Evolutionary conservation across 164 flowering plant genomes (phyloP), one percentile per base, ranked within the genome.

Genomic region (Umbellularia californica): DNA sequence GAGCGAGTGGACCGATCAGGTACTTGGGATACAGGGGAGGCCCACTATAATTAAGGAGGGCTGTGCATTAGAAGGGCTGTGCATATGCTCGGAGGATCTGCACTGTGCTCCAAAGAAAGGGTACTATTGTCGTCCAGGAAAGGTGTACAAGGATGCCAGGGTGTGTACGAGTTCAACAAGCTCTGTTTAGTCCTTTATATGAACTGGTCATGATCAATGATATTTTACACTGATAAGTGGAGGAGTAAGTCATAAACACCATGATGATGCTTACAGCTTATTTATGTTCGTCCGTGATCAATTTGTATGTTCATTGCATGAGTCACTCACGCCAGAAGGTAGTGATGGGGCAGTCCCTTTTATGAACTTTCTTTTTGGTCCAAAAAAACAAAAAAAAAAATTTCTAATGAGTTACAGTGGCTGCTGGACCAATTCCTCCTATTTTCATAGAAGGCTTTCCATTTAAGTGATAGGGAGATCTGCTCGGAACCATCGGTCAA

Each of bases 21-120:
- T 93, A 35, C 85, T 93, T 30, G 95, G 98, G 41, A 35, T 91
- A 62, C 79, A 81, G 63, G 85, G 73, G 14, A 85, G 82, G 10
- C 20, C 84, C 69, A 83, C 17, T 15, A 79, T 85, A 9, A 52
- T 72, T 0, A 86, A 78, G 74, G 85, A 88, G 0, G 95, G 98
- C 1, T 93, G 96, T 81, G 96, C 95, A 1, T 73, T 90, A 0
- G 96, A 91, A 79, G 98, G 98, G 15, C 68, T 93, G 62, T 93
- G 98, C 64, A 77, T 88, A 9, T 93, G 98, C 80, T 88, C 90
- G 0, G 33, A 84, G 66, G 91, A 90, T 77, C 55, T 17, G 14
- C 92, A 93, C 71, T 93, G 96, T 82, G 92, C 91, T 2, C 93
- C 96, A 0, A 63, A 72, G 1, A 83, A 84, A 69, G 91, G 92